Percentiles rank a stretch among this genome's conserved stretches.
Conservation (phyloP, 768 basidiomycete genomes). For the Mycena belliarum region DNA sequence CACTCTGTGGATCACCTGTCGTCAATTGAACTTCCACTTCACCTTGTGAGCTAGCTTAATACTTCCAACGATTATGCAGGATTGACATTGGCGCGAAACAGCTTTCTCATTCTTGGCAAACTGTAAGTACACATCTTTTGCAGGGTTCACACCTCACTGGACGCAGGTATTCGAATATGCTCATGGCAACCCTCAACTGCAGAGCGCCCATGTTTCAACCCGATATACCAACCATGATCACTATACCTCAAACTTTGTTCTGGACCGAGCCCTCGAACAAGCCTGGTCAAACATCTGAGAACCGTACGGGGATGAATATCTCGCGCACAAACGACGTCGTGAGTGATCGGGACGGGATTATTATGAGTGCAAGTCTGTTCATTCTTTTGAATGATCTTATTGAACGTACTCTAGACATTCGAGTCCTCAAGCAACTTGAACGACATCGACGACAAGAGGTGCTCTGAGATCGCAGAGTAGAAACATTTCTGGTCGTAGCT, state of each 20-base stretch:
- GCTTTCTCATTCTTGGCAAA: constrained; percentile 19
- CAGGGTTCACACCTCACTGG: not conserved
- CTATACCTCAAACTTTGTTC: not conserved
- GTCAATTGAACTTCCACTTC: constrained; percentile 20
- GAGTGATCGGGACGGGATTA: too few species aligned
- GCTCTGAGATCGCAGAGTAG: too few species aligned
- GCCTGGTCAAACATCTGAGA: too few species aligned
- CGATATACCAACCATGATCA: not conserved
- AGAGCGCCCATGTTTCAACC: constrained; percentile 3
- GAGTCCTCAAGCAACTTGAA: too few species aligned
- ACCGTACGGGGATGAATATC: too few species aligned
- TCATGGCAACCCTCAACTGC: constrained; percentile 16
- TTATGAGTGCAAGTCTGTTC: too few species aligned
- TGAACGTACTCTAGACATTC: too few species aligned
- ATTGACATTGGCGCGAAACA: not conserved
- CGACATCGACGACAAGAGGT: too few species aligned
- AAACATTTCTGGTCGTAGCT: too few species aligned
- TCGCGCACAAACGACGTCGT: too few species aligned
- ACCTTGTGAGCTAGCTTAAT: constrained; percentile 20
- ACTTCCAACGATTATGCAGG: too few species aligned
- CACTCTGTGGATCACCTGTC: constrained; percentile 16
- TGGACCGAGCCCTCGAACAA: not conserved
- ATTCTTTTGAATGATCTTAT: too few species aligned
- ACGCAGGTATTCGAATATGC: constrained; percentile 15
- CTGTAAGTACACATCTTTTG: constrained; percentile 5